Evolutionary conservation across 148 eudicot genomes (phyloP), one percentile per base, ranked within the genome.

Genomic region (Rhododendron simsii): DNA sequence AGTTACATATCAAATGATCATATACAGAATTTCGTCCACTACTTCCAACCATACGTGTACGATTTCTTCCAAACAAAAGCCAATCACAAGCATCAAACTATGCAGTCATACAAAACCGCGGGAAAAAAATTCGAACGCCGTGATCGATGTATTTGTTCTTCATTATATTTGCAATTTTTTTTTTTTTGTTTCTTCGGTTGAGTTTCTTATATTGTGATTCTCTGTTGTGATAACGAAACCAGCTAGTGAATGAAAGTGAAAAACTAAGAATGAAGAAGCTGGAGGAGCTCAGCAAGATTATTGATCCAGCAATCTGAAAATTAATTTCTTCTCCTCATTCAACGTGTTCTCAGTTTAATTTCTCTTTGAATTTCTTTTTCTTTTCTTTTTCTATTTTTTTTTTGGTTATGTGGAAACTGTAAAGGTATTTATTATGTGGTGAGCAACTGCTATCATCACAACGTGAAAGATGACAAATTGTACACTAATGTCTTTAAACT

Each of bases 211-310:
- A 16, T 69, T 84, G 0, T 69, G 33, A n/a, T 83, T 33, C 63
- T 57, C 1, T 69, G 79, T 57, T 2, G 18, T 53, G 30, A 8
- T 26, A 41, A 15, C 11, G 65, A 41, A 23, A 16, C 50, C 90
- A 91, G 92, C 39, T 91, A 23, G 90, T 91, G 86, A 85, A 89
- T 39, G 88, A 88, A 88, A 91, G 92, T 82, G 91, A 91, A 86
- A 88, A 83, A 18, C 23, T 88, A 77, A 91, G 92, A 83, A 91
- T 91, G 91, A 80, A 51, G 86, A 91, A 91, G 84, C 90, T 91
- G 78, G 90, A 89, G 78, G 90, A 91, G 37, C 89, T 91, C 80
- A 88, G 71, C 90, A 91, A 88, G 89, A 85, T 88, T 51, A 57
- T 91, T 45, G 65, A 86, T 82, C 57, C 84, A 51, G 47, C n/a